Evolutionary conservation across 2,329 filamentous ascomycete species (phyloP).

Genomic region (Drechslerella stenobrocha): DNA sequence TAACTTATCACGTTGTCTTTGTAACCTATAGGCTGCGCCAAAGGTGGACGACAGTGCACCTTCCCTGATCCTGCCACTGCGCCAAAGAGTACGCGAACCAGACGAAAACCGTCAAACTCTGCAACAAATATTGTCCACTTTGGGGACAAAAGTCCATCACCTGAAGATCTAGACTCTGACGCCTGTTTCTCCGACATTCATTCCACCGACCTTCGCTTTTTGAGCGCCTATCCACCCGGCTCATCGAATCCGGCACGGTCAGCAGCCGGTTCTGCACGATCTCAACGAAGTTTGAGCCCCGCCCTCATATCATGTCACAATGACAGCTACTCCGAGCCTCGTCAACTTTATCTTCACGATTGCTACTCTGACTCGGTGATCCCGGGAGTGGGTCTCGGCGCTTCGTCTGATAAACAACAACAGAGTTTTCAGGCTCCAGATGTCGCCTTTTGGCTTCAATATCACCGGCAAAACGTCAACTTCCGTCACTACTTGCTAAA

Average conservation of each 20-base stretch:
- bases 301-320: conserved; percentile 14
- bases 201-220: conserved; percentile 43
- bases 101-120: conserved; percentile 47
- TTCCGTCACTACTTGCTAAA: conserved; percentile 81
- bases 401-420: neutral
- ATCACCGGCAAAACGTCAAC: conserved; percentile 75
- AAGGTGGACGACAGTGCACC: conserved; percentile 84
- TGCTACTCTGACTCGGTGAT: conserved; percentile 26
- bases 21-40: conserved; percentile 71
- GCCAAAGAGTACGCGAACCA: conserved; percentile 50
- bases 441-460: conserved; percentile 75
- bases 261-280: conserved; percentile 25
- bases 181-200: conserved; percentile 55
- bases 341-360: conserved; percentile 22
- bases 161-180: conserved; percentile 60
- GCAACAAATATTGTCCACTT: conserved; percentile 19
- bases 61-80: conserved; percentile 73
- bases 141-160: conserved; percentile 57
- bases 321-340: conserved; percentile 27
- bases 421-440: conserved; percentile 67
- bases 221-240: conserved; percentile 55
- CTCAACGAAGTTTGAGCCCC: conserved; percentile 40
- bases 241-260: conserved; percentile 43
- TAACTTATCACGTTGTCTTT: conserved; percentile 16
- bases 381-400: conserved; percentile 59